These are phyloP conservation scores for Vaucheria bursata DNA, from an alignment of 352 stramenopile genomes.

Conservation along the genomic window DNA sequence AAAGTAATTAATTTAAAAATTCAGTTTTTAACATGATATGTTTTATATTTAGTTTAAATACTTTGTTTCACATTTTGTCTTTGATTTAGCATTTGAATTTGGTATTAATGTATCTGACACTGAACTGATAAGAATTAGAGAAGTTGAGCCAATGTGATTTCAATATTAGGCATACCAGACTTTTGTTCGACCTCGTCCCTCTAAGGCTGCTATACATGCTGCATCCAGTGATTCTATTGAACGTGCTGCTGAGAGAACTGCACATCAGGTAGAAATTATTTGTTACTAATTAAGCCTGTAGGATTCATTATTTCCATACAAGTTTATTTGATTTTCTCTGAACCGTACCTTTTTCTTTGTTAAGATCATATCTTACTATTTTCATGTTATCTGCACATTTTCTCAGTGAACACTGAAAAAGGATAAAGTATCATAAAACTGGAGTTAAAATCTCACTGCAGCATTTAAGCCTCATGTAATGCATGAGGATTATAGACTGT, in stretches of 20 bases:
- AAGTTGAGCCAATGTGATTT: no score
- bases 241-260: slow-evolving; percentile 27
- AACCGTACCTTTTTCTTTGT: not conserved
- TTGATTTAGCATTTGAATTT: no score
- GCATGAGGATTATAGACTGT: no score
- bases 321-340: not conserved
- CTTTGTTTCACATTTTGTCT: no score
- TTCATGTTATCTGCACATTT: not conserved
- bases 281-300: not conserved
- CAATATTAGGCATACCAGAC: slow-evolving; percentile 36
- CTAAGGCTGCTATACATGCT: not conserved
- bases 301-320: not conserved
- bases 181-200: slow-evolving; percentile 25
- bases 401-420: not conserved
- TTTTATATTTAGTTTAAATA: no score
- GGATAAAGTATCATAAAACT: no score
- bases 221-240: slow-evolving; percentile 17
- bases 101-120: no score
- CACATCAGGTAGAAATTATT: slow-evolving; percentile 18
- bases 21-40: no score
- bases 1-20: no score
- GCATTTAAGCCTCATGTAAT: no score
- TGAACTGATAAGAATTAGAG: no score
- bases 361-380: not conserved
- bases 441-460: no score